phyloP scores from a whole-genome alignment of 1,284 basidiomycete species.

The Marasmius sp. region DNA sequence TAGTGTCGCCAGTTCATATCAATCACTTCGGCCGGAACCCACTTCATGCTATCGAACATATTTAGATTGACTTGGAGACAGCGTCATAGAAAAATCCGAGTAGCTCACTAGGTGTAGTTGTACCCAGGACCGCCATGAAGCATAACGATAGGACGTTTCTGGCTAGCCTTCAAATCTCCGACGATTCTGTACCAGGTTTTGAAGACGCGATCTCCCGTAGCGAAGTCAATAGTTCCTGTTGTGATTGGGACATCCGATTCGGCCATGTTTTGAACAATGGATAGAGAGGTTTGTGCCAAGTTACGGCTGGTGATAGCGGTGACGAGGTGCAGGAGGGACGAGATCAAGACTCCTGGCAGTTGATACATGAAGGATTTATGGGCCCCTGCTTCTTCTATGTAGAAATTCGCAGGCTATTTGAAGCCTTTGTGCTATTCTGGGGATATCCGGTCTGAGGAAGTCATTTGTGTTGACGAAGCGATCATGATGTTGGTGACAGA shows the following conservation, averaged over 20 bases:
- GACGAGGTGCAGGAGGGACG: too few species aligned
- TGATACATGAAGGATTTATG: too few species aligned
- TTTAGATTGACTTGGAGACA: not conserved
- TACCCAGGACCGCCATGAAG: conserved; percentile 7
- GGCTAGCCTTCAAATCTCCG: conserved; percentile 9
- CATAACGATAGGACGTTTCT: conserved; percentile 1
- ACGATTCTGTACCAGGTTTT: conserved; percentile 13
- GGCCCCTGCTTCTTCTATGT: too few species aligned
- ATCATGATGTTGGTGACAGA: too few species aligned
- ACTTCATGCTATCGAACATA: not conserved
- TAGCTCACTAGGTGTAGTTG: conserved; percentile 2
- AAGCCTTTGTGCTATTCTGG: too few species aligned
- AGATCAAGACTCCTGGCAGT: too few species aligned
- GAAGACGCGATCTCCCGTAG: not conserved
- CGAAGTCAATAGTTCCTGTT: conserved; percentile 1
- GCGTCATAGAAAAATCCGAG: not conserved
- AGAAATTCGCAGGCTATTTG: too few species aligned
- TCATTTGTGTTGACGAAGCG: too few species aligned
- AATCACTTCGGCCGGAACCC: not conserved
- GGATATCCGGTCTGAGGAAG: too few species aligned
- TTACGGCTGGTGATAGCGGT: too few species aligned
- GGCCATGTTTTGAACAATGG: too few species aligned
- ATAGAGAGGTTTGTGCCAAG: too few species aligned
- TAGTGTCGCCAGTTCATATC: not conserved
- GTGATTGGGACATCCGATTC: not conserved